Evolutionary conservation across 495 filamentous ascomycete species (phyloP).

Genomic region (Cercophora scortea): DNA sequence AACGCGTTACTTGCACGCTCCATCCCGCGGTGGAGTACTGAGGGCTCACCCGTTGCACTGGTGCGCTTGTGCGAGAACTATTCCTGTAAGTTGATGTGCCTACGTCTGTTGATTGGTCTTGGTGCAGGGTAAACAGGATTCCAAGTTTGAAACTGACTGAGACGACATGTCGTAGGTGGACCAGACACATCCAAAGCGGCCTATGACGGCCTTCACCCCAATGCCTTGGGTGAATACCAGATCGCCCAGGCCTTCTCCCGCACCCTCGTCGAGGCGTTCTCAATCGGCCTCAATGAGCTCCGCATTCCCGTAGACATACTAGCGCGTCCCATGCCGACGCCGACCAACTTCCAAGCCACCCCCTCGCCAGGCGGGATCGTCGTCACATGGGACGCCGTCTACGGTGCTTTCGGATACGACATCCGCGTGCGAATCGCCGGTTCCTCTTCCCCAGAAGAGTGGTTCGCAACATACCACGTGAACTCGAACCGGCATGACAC

Average conservation of each 20-base stretch:
- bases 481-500: slow-evolving; percentile 3
- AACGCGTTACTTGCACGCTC: slow-evolving; percentile 15
- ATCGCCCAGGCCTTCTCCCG: slow-evolving; percentile 19
- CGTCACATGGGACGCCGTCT: slow-evolving; percentile 16
- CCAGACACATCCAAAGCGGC: slow-evolving; percentile 1
- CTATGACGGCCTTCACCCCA: slow-evolving; percentile 33
- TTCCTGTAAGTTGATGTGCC: slow-evolving; percentile 10
- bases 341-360: slow-evolving; percentile 3
- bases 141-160: too few relatives aligned
- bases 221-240: slow-evolving; percentile 24
- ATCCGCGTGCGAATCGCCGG: slow-evolving; percentile 1
- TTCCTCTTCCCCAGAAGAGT: neutral
- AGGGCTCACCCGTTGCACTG: slow-evolving; percentile 16
- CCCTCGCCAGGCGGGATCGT: slow-evolving; percentile 7
- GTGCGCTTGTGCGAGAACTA: slow-evolving; percentile 22
- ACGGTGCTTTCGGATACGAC: slow-evolving; percentile 20
- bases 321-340: slow-evolving; percentile 5
- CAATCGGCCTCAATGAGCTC: slow-evolving; percentile 7
- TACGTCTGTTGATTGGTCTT: neutral
- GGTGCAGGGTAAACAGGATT: too few relatives aligned
- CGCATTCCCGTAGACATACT: slow-evolving; percentile 9
- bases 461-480: neutral
- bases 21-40: slow-evolving; percentile 10
- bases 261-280: slow-evolving; percentile 9
- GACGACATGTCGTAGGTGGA: too few relatives aligned